phyloP scores from a whole-genome alignment of 495 filamentous ascomycete species.

The Choiromyces venosus region DNA sequence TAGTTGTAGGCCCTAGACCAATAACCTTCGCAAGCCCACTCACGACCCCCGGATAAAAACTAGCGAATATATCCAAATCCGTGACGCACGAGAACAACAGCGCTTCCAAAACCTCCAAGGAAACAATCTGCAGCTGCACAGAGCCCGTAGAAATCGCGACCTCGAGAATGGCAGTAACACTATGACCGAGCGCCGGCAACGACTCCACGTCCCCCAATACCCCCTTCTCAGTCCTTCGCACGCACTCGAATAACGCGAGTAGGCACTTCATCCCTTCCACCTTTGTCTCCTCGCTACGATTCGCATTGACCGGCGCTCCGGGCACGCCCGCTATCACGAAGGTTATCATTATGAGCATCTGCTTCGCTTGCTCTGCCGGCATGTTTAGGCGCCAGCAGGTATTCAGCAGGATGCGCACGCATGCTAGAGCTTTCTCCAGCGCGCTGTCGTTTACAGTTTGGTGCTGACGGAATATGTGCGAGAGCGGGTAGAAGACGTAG shows the following conservation, averaged over 20 bases:
- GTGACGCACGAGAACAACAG: constrained; percentile 60
- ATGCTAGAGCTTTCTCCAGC: constrained; percentile 68
- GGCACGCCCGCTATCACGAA: constrained; percentile 70
- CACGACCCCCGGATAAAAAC: constrained; percentile 82
- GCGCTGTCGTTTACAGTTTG: constrained; percentile 65
- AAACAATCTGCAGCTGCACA: constrained; percentile 59
- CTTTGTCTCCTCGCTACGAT: constrained; percentile 62
- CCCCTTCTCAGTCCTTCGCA: constrained; percentile 38
- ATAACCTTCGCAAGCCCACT: constrained; percentile 73
- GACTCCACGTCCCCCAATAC: constrained; percentile 51
- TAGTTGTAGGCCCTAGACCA: constrained; percentile 59
- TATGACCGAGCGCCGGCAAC: constrained; percentile 78
- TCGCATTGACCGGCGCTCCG: constrained; percentile 47
- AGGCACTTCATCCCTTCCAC: constrained; percentile 59
- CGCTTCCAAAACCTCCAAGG: constrained; percentile 58
- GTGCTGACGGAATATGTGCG: constrained; percentile 73
- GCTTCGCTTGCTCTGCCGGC: constrained; percentile 64
- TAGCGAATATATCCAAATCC: constrained; percentile 60
- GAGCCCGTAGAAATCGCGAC: constrained; percentile 56
- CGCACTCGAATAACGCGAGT: constrained; percentile 48
- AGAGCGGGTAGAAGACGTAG: constrained; percentile 90
- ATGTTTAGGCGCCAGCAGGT: constrained; percentile 71
- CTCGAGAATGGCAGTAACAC: constrained; percentile 73
- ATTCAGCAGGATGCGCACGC: constrained; percentile 63
- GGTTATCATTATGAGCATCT: constrained; percentile 78